phyloP scores from a whole-genome alignment of 192 early-diverging fungal species.

The Helicostylum pulchrum region DNA sequence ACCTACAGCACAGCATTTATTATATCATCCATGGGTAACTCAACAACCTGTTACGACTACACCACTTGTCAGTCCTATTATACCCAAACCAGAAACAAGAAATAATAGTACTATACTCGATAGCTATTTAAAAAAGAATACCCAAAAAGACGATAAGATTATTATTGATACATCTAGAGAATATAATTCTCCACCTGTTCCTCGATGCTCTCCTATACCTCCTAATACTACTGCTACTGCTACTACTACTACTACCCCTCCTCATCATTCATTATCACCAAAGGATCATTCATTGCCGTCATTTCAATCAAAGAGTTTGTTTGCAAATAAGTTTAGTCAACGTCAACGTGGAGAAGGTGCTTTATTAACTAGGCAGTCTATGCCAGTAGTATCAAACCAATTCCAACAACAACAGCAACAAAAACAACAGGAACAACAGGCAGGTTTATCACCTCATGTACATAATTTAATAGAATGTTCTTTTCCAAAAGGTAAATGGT shows the following conservation, averaged over 20 bases:
- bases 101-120: too few species aligned
- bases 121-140: too few species aligned
- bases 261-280: neutral
- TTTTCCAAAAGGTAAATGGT: conserved; percentile 50
- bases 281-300: neutral
- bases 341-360: neutral
- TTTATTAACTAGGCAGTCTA: neutral
- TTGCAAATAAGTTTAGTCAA: conserved; percentile 3
- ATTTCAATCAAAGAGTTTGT: neutral
- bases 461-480: conserved; percentile 55
- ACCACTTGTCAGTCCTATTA: too few species aligned
- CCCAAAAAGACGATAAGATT: neutral
- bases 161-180: neutral
- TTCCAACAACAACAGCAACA: conserved; percentile 10
- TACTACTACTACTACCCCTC: too few species aligned
- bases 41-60: neutral
- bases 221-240: too few species aligned
- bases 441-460: neutral
- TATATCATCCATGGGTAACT: conserved; percentile 77
- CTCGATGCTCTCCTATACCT: too few species aligned
- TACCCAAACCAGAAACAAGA: too few species aligned
- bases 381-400: neutral
- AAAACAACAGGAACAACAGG: neutral
- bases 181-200: neutral
- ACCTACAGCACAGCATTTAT: conserved; percentile 68